Conservation (phyloP, 495 filamentous ascomycete genomes). For the Neurospora pannonica region DNA sequence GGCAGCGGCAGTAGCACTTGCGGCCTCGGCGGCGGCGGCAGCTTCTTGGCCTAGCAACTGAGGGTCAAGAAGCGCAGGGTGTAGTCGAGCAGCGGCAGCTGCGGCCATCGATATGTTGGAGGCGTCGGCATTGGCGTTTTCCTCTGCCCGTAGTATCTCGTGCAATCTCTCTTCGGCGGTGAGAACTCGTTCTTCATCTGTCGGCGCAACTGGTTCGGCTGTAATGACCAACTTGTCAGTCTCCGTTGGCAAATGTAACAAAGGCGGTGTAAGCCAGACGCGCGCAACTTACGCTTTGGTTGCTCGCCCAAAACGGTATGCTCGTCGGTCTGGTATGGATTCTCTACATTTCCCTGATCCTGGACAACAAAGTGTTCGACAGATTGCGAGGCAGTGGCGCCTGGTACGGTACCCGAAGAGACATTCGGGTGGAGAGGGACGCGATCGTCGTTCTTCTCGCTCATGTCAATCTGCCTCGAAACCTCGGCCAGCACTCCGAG, state of each 20-base stretch:
- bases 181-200: slow-evolving; percentile 12
- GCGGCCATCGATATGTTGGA: slow-evolving; percentile 35
- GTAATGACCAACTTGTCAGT: neutral
- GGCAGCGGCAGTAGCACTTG: slow-evolving; percentile 18
- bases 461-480: slow-evolving; percentile 55
- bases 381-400: slow-evolving; percentile 4
- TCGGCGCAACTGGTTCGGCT: slow-evolving; percentile 2
- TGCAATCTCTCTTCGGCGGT: slow-evolving; percentile 31
- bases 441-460: slow-evolving; percentile 40
- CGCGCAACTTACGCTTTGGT: neutral
- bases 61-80: slow-evolving; percentile 38
- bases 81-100: slow-evolving; percentile 39
- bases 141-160: slow-evolving; percentile 19
- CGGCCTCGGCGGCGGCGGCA: slow-evolving; percentile 17
- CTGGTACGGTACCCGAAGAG: neutral
- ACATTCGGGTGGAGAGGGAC: slow-evolving; percentile 7
- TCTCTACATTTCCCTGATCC: slow-evolving; percentile 41
- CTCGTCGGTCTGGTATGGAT: slow-evolving; percentile 32
- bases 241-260: neutral
- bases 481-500: slow-evolving; percentile 77
- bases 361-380: slow-evolving; percentile 36
- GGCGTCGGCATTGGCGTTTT: slow-evolving; percentile 18
- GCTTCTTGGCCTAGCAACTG: slow-evolving; percentile 33
- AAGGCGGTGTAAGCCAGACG: neutral
- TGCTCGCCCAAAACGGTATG: slow-evolving; percentile 6